Percentiles rank a stretch among this genome's conserved stretches.
These are phyloP conservation scores for Telopea speciosissima DNA, from an alignment of 177 flowering plant genomes.

Conservation along the genomic window DNA sequence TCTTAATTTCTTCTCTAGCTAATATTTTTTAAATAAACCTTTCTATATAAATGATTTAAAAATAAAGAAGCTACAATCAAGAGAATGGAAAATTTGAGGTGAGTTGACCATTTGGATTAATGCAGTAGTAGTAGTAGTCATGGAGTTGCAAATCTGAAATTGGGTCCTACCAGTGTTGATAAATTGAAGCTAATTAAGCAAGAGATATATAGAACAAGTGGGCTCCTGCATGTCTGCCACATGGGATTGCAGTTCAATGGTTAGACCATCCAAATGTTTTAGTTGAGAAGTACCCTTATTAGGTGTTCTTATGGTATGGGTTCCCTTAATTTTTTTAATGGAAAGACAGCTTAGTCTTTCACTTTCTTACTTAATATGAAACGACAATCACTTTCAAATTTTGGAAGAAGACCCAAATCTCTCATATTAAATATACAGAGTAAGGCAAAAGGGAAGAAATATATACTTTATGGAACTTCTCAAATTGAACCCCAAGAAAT, in stretches of 20 bases:
- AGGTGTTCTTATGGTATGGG: neutral
- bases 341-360: neutral
- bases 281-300: too few species aligned
- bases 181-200: too few species aligned
- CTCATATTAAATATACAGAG: neutral
- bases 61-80: neutral
- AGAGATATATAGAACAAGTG: neutral
- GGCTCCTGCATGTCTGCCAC: neutral
- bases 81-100: too few species aligned
- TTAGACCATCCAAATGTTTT: neutral
- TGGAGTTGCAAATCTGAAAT: neutral
- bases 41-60: too few species aligned
- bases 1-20: neutral
- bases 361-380: slow-evolving; percentile 9
- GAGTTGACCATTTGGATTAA: neutral
- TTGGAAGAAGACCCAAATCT: slow-evolving; percentile 10
- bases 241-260: neutral
- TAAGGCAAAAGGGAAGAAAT: neutral
- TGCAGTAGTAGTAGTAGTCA: neutral
- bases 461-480: slow-evolving; percentile 7
- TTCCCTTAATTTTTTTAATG: too few species aligned
- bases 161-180: neutral
- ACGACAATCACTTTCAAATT: slow-evolving; percentile 14
- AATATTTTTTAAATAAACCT: too few species aligned
- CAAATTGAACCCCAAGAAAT: neutral